Conservation (phyloP, 1,284 basidiomycete genomes). For the Pascua sp. region DNA sequence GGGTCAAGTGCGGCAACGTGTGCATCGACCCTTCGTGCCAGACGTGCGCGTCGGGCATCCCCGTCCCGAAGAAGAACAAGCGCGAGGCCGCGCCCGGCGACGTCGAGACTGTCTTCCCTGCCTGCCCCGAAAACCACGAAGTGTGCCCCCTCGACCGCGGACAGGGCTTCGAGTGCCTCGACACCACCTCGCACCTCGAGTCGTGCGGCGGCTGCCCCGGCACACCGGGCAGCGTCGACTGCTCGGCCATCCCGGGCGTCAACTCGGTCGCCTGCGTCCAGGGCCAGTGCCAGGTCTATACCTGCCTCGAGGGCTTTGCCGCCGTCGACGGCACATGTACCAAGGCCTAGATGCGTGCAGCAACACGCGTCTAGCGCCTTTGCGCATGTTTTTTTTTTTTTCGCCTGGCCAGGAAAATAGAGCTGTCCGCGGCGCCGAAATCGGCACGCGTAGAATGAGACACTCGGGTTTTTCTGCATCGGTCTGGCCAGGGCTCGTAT, state of each 20-base stretch:
- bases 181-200: slow-evolving; percentile 18
- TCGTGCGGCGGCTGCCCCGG: slow-evolving; percentile 65
- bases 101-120: neutral
- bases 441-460: no score
- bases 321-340: no score
- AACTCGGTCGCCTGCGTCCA: slow-evolving; percentile 18
- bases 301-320: slow-evolving; percentile 13
- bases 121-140: neutral
- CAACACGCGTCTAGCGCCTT: no score
- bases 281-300: slow-evolving; percentile 15
- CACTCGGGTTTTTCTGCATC: no score
- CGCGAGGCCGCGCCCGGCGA: no score
- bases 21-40: slow-evolving; percentile 8
- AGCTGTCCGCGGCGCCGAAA: no score
- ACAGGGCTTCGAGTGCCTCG: slow-evolving; percentile 20
- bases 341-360: no score
- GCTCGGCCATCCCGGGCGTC: slow-evolving; percentile 60
- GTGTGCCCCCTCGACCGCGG: neutral
- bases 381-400: no score
- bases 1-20: neutral
- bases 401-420: no score
- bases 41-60: neutral
- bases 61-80: neutral
- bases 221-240: slow-evolving; percentile 61
- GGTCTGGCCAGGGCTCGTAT: no score